A percentile compares a stretch with the other conserved stretches of the same genome.
Conservation (phyloP, 495 filamentous ascomycete genomes). For the Penicillium roqueforti region DNA sequence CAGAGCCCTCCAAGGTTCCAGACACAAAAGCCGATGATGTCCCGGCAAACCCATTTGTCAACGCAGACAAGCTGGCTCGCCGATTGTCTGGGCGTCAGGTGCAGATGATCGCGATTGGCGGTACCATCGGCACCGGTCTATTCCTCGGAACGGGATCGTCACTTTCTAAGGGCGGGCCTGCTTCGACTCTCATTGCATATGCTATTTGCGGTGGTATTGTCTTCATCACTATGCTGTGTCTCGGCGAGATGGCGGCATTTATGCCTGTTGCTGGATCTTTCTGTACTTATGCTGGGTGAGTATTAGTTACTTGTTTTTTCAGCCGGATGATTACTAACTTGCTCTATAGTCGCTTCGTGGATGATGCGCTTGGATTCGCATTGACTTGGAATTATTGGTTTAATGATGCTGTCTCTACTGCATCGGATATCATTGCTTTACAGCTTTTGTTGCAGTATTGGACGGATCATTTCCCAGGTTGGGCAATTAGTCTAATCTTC, state of each 20-base stretch:
- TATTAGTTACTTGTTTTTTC: background rate
- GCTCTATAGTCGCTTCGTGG: conserved; percentile 47
- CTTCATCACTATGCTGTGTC: conserved; percentile 46
- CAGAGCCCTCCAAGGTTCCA: conserved; percentile 13
- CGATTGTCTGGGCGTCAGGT: conserved; percentile 48
- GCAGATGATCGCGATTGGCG: conserved; percentile 61
- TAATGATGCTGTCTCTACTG: conserved; percentile 55
- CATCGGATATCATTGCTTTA: conserved; percentile 51
- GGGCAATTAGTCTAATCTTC: conserved; percentile 51
- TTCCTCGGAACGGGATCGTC: conserved; percentile 59
- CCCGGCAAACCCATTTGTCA: conserved; percentile 15
- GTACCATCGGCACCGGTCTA: conserved; percentile 63
- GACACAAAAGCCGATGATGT: conserved; percentile 4
- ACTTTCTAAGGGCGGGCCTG: conserved; percentile 56
- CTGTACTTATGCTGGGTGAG: conserved; percentile 50
- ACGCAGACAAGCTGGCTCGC: conserved; percentile 34
- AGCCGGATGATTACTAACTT: conserved; percentile 2
- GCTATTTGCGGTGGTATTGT: conserved; percentile 46
- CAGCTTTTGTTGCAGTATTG: conserved; percentile 52
- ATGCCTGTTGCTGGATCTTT: conserved; percentile 49
- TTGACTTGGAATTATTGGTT: conserved; percentile 58
- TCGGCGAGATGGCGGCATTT: conserved; percentile 51
- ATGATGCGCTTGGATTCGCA: conserved; percentile 53
- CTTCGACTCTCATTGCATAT: conserved; percentile 58
- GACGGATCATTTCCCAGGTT: conserved; percentile 49